A percentile compares a stretch with the other conserved stretches of the same genome.
phyloP scores from a whole-genome alignment of 2,329 filamentous ascomycete genomes.

The Arthrobotrys iridis region DNA sequence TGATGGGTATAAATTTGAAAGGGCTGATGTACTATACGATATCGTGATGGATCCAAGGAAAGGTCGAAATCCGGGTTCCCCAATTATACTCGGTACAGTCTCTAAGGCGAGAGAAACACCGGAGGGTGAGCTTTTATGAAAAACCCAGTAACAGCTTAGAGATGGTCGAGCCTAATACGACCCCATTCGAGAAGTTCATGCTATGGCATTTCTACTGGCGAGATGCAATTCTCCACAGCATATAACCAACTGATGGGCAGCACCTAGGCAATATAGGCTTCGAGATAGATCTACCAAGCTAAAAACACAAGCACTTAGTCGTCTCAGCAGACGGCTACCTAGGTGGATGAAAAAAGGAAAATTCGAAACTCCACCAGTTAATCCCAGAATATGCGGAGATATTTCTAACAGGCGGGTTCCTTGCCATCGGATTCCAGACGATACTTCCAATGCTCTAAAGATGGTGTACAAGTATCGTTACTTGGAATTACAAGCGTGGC shows the following conservation, averaged over 20 bases:
- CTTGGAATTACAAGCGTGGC: neutral
- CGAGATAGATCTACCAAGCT: neutral
- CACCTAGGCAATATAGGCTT: neutral
- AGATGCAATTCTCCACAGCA: neutral
- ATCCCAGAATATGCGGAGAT: neutral
- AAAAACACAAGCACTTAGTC: neutral
- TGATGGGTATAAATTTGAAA: too few relatives aligned
- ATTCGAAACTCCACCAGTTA: neutral
- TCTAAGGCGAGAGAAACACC: too few relatives aligned
- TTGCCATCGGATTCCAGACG: neutral
- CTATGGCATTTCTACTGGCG: slow-evolving; percentile 1
- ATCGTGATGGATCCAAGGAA: too few relatives aligned
- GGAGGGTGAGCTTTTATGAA: too few relatives aligned
- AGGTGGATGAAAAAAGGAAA: neutral
- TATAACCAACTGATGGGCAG: neutral
- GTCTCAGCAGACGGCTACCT: neutral
- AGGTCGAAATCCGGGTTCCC: too few relatives aligned
- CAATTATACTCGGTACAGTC: too few relatives aligned
- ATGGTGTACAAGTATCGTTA: neutral
- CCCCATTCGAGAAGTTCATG: neutral
- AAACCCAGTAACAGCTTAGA: neutral
- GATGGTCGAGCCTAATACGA: neutral
- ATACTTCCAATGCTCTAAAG: neutral
- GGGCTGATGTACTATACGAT: too few relatives aligned
- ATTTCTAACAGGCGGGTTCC: neutral